A percentile compares a stretch with the other conserved stretches of the same genome.
phyloP scores from a whole-genome alignment of 805 yeast genomes.

The Cyberlindnera maritima region DNA sequence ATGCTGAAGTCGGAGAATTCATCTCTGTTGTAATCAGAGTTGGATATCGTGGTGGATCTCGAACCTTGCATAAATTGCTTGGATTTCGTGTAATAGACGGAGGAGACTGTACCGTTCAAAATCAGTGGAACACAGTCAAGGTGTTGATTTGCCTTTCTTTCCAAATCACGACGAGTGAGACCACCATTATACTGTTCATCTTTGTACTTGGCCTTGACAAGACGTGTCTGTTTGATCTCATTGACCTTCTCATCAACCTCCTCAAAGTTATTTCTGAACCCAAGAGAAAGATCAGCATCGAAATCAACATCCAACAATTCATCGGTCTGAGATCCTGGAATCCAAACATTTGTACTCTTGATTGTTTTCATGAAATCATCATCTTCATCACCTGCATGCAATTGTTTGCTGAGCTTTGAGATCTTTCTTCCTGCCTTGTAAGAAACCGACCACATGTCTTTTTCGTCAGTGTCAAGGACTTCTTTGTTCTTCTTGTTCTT shows the following conservation, averaged over 20 bases:
- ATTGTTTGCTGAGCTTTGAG: neutral
- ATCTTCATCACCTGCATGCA: conserved; percentile 1
- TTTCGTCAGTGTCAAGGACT: conserved; percentile 5
- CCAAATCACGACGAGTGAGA: conserved; percentile 31
- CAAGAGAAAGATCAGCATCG: conserved; percentile 14
- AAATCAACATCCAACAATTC: conserved; percentile 7
- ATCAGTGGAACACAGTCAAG: conserved; percentile 36
- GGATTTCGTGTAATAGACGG: conserved; percentile 52
- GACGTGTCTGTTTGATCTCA: conserved; percentile 12
- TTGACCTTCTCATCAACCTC: conserved; percentile 20
- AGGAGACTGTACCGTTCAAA: conserved; percentile 42
- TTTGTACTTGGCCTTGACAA: conserved; percentile 21
- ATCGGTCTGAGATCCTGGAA: conserved; percentile 7
- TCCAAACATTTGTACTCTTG: conserved; percentile 12
- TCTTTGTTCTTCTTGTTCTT: neutral
- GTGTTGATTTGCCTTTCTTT: conserved; percentile 30
- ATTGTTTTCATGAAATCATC: conserved; percentile 13
- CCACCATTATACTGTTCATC: conserved; percentile 26
- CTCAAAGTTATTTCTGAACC: conserved; percentile 15
- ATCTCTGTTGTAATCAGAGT: conserved; percentile 37
- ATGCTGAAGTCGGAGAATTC: conserved; percentile 46
- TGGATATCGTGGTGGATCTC: conserved; percentile 41
- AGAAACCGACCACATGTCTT: neutral
- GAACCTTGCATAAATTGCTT: conserved; percentile 38
- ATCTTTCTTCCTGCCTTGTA: conserved; percentile 4